These are phyloP conservation scores for Tremella yokohamensis DNA, from an alignment of 768 basidiomycete species.

Conservation along the genomic window DNA sequence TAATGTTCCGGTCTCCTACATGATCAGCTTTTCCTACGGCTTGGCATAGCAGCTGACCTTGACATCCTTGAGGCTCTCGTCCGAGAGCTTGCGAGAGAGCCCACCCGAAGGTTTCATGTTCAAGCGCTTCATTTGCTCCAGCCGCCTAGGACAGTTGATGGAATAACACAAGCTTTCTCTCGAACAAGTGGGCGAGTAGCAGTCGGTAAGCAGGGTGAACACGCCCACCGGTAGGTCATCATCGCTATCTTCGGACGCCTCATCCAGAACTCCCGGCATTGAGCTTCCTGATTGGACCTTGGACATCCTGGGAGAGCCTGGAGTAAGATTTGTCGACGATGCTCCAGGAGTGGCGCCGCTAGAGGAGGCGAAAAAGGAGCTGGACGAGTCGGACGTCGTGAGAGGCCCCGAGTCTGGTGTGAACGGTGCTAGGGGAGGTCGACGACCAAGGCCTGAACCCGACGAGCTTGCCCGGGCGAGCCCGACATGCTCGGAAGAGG, in stretches of 20 bases:
- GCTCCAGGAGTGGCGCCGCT: constrained; percentile 35
- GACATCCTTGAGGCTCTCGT: constrained; percentile 74
- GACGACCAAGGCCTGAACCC: not conserved
- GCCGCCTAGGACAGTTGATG: constrained; percentile 86
- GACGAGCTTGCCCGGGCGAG: too few species aligned
- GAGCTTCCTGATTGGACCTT: constrained; percentile 13
- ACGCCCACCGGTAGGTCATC: constrained; percentile 76
- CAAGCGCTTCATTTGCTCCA: constrained; percentile 89
- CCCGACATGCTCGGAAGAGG: constrained; percentile 33
- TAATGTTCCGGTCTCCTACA: constrained; percentile 70
- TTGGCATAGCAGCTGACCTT: constrained; percentile 56
- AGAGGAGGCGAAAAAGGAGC: constrained; percentile 27
- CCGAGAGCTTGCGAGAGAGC: constrained; percentile 74
- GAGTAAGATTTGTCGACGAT: constrained; percentile 31
- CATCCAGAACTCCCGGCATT: constrained; percentile 19
- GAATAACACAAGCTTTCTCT: constrained; percentile 93
- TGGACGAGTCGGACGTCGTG: constrained; percentile 29
- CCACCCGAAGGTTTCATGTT: constrained; percentile 87
- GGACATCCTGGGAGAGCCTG: constrained; percentile 24
- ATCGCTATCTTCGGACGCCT: constrained; percentile 39
- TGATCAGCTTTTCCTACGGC: not conserved
- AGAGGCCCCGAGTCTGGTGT: constrained; percentile 26
- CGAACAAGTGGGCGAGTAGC: constrained; percentile 96
- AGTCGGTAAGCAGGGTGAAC: constrained; percentile 92
- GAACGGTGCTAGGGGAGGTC: constrained; percentile 2